A percentile compares a stretch with the other conserved stretches of the same genome.
Conservation (phyloP, 345 rosid genomes). For the Diplotaxis tenuifolia region DNA sequence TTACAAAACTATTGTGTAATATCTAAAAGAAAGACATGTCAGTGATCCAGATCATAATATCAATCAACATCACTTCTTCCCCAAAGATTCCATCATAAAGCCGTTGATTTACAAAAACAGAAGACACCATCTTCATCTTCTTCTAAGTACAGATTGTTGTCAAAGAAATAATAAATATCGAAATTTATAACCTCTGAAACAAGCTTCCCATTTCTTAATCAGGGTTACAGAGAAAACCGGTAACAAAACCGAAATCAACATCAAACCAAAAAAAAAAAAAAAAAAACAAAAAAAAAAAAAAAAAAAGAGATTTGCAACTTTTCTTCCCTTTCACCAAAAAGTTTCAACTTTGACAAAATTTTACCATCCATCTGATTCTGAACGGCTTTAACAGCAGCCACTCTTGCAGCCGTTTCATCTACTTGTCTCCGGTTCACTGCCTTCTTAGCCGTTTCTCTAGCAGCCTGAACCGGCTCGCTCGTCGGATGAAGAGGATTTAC, state of each 20-base stretch:
- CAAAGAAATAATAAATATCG: not conserved
- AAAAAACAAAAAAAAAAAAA: too few species aligned
- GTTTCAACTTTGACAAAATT: constrained; percentile 60
- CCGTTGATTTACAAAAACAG: constrained; percentile 13
- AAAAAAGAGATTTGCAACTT: constrained; percentile 25
- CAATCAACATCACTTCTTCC: constrained; percentile 31
- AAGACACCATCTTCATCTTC: constrained; percentile 16
- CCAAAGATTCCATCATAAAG: constrained; percentile 32
- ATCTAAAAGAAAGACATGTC: constrained; percentile 3
- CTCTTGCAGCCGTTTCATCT: constrained; percentile 93
- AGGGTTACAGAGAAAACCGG: constrained; percentile 34
- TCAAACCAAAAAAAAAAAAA: not conserved
- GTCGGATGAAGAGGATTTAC: constrained; percentile 43
- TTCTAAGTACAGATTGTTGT: constrained; percentile 29
- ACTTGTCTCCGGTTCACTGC: constrained; percentile 54
- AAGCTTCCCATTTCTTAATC: constrained; percentile 19
- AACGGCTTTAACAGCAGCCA: constrained; percentile 89
- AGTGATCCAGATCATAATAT: constrained; percentile 36
- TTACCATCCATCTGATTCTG: constrained; percentile 86
- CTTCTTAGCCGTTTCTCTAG: too few species aligned
- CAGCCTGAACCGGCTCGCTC: constrained; percentile 69
- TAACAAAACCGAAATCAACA: not conserved
- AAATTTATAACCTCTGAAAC: constrained; percentile 28
- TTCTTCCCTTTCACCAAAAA: not conserved
- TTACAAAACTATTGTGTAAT: not conserved